Base-by-base conservation (phyloP, 2,329 filamentous ascomycete species). In the Ceratocystis ficicola region DNA sequence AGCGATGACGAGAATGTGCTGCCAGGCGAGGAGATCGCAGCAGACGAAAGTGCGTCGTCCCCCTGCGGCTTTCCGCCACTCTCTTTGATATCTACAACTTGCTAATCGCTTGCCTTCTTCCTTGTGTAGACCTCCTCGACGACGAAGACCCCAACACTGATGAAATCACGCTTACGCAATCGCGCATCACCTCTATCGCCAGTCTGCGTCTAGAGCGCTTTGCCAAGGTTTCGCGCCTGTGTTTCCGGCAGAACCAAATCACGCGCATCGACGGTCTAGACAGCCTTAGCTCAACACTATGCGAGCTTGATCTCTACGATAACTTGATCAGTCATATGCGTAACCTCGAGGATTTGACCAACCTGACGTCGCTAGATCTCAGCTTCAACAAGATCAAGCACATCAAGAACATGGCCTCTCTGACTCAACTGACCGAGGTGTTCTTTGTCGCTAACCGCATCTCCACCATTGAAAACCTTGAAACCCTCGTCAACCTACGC, bases 361-460 rank as follows among this genome's bases (percentile, higher is more conserved):
- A 88, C 68, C 82, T 99, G 65, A 90, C 83, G 5, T 87, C 79
- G 66, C 83, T 99, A 65, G 94, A 99, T 74, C 81, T 99, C 63
- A 95, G 89, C 75, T 99, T 96, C 83, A 99, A 99, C 80, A 97
- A 97, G 79, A 93, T 99, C 78, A 96, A 96, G 75, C 92, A 96
- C 76, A 95, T 99, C 78, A 96, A 95, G 76, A 86, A 93, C 72
- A 78, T 97, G 70, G 82, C 82, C 67, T 88, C 93, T 71, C 78
- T 99, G 67, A 86, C 78, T 25, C 82, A 90, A 65, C 81, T 97
- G 66, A 87, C 82, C 69, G 90, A 97, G 70, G 74, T 99, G 2
- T 99, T 88, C 75, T 89, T 99, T 71, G 90, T 97, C 62, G 90
- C 95, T 73, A 97, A 99, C 77, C 94, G 94, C 75, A 95, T 99